These are phyloP conservation scores for Sorghum bicolor DNA, from an alignment of 176 grass and related monocot species.

Conservation along the genomic window Sorghum_bicolor_NCBIv3 NC_012879.2:5168501-5169000, in stretches of 20 bases:
- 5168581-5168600: slow-evolving; percentile 30
- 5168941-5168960: neutral
- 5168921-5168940: neutral
- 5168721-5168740: slow-evolving; percentile 24
- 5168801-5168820: slow-evolving; percentile 59
- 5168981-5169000: neutral
- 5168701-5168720: slow-evolving; percentile 48
- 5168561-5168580: slow-evolving; percentile 29
- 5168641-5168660: neutral
- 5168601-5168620: slow-evolving; percentile 28
- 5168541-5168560: slow-evolving; percentile 20
- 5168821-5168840: slow-evolving; percentile 19
- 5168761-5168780: neutral
- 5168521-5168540: slow-evolving; percentile 3
- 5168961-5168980: neutral
- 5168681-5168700: neutral
- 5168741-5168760: neutral
- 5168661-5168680: neutral
- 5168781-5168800: slow-evolving; percentile 32
- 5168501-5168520: slow-evolving; percentile 44
- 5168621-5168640: slow-evolving; percentile 6
- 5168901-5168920: neutral
- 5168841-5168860: neutral
- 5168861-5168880: neutral
- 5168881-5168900: neutral